Base-by-base conservation (phyloP, 2,329 filamentous ascomycete genomes). In the Epichloe sibirici region DNA sequence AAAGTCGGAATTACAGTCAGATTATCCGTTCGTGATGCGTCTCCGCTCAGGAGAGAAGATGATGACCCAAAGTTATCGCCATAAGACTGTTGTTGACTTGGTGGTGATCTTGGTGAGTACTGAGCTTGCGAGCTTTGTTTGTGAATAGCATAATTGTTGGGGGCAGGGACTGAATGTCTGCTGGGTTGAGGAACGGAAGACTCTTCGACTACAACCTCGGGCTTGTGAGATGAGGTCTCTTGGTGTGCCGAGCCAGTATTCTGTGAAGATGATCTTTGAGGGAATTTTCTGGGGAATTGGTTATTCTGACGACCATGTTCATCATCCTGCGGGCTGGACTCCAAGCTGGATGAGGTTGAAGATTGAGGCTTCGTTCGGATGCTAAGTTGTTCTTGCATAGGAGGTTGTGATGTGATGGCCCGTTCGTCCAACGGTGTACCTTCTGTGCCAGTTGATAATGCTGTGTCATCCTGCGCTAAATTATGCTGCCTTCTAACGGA, bases 1-100 rank as follows among this genome's bases (percentile, higher is more conserved):
- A 86, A 72, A 0, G 85, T 91, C 0, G 90, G 88, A 49, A 93
- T 90, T 58, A 90, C 85, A 0, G 88, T 89, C 13, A 94, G 72
- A 48, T 77, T 82, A 66, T 93, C 89, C 1, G 88, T 91, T 45
- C 86, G 79, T 6, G 66, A 70, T 7, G 78, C 83, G 53, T 74
- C 80, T 52, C 82, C 83, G 12, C 85, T 85, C 23, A 86, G 83
- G 2, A 91, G 69, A 31, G 81, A 74, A n/a, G 87, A 81, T 3
- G 85, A 64, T 13, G 63, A 51, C 9, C 52, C 57, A 11, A 64
- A 53, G 31, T 61, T 62, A n/a, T 67, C 64, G 39, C 53, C 63
- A 21, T 64, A 45, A 3, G 63, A 51, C 38, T 61, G 55, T 46
- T 52, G 49, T 50, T 62, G 53, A 21, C 54, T 48, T 23, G 48